Evolutionary conservation across 2,329 filamentous ascomycete species (phyloP), one percentile per base, ranked within the genome.

Genomic region (Fusarium praegraminearum): DNA sequence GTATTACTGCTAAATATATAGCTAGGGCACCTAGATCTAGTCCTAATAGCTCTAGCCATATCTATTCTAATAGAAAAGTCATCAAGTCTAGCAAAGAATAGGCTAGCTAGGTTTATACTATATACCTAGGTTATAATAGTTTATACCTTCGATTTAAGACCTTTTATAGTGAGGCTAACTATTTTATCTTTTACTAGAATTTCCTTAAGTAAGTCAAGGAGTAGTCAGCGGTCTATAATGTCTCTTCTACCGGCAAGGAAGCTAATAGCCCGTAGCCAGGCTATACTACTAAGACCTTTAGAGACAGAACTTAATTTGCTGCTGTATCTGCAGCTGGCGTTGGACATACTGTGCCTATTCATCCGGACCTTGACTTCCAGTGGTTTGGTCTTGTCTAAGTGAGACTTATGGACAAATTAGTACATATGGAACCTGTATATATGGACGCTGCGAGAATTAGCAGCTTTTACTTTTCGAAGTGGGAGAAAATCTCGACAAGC

Each of bases 171-270:
- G 45, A 38, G 2, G 59, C 56, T 15, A 56, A 62, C 11, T 38
- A 53, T n/a, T 35, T 62, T 6, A 56, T 62, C 2, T 45, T 30
- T 13, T 61, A 62, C 20, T 33, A 51, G n/a, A 62, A 62, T n/a
- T 51, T 62, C 13, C 45, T 62, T 24, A 56, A 62, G 12, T 56
- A 62, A 56, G 36, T 62, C 2, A 62, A 62, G 26, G 59, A 62
- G 26, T 62, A 56, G 59, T 62, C 59, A 2, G n/a, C 56, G 0
- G 12, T 62, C 13, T 56, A 62, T 18, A 45, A 38, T 2, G 56
- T 62, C 15, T 45, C 57, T 2, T 53, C 50, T 4, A 52, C 32
- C 6, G 13, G 45, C 7, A 61, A 61, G 8, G 32, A 61, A 45
- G 33, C 38, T 1, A 22, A 20, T 1, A 45, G 20, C 16, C 45